Conservation (phyloP, 2,329 filamentous ascomycete genomes). For the Apiospora hydei region DNA sequence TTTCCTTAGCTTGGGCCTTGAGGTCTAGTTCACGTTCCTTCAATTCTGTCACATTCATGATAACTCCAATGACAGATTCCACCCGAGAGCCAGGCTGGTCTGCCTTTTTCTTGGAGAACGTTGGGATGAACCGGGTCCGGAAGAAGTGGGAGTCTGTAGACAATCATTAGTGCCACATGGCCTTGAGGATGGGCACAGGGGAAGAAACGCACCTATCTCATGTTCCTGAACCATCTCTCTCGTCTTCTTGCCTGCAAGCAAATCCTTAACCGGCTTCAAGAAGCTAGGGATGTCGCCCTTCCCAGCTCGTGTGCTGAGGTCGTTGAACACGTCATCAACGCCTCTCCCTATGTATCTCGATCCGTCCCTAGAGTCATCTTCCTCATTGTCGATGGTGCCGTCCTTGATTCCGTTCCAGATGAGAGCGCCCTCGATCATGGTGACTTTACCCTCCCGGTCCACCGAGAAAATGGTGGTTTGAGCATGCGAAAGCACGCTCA, state of each 20-base stretch:
- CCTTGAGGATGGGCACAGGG: neutral
- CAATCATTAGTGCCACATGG: neutral
- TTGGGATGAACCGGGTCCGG: conserved; percentile 74
- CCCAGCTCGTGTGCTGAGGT: conserved; percentile 51
- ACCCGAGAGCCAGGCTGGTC: conserved; percentile 40
- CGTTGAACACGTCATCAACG: conserved; percentile 70
- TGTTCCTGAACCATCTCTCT: conserved; percentile 70
- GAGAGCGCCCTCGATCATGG: conserved; percentile 73
- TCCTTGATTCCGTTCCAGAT: conserved; percentile 57
- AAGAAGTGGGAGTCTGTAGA: conserved; percentile 68
- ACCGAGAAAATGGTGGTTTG: conserved; percentile 80
- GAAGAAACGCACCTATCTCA: conserved; percentile 52
- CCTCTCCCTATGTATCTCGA: conserved; percentile 65
- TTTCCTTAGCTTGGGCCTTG: conserved; percentile 71
- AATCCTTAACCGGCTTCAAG: conserved; percentile 65
- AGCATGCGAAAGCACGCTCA: conserved; percentile 77
- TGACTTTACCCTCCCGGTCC: conserved; percentile 66
- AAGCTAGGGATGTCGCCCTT: conserved; percentile 57
- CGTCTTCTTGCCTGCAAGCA: conserved; percentile 65
- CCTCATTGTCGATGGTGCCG: conserved; percentile 38
- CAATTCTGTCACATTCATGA: conserved; percentile 80
- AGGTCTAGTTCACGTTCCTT: conserved; percentile 70
- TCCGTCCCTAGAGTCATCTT: conserved; percentile 48
- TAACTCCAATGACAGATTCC: conserved; percentile 79
- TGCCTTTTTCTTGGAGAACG: conserved; percentile 59